Conservation (phyloP, 1,284 basidiomycete genomes). For the Rhodotorula sp. region DNA sequence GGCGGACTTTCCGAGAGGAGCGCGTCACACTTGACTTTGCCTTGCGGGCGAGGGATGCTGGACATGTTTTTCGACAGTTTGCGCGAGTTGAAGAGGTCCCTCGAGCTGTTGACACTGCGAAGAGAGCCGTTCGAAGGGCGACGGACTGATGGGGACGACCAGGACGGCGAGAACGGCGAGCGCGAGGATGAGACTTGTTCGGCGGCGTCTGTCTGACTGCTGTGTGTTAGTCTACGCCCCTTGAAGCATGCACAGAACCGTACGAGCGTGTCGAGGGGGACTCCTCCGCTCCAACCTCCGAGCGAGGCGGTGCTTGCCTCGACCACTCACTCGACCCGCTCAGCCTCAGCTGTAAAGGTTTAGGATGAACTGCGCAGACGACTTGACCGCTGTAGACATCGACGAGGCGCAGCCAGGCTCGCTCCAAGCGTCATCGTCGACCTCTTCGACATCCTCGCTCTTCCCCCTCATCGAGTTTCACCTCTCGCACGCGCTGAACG, state of each 20-base stretch:
- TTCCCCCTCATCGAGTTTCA: constrained; percentile 33
- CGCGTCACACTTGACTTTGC: constrained; percentile 32
- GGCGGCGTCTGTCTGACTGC: background rate
- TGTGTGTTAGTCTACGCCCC: background rate
- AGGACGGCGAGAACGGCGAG: background rate
- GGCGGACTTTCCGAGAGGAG: background rate
- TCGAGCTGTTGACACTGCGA: no score
- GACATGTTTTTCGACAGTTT: background rate
- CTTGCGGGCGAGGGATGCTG: constrained; percentile 22
- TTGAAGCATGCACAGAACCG: background rate
- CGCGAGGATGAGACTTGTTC: background rate
- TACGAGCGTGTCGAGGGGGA: background rate
- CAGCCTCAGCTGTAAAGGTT: background rate
- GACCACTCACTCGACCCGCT: background rate
- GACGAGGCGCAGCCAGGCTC: background rate
- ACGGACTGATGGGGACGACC: background rate
- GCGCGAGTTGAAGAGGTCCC: background rate
- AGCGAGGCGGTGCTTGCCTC: background rate
- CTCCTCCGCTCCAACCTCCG: no score
- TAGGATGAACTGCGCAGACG: constrained; percentile 35
- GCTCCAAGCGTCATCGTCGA: constrained; percentile 14
- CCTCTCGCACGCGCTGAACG: constrained; percentile 28
- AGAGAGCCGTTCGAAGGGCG: background rate
- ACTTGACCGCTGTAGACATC: constrained; percentile 36
- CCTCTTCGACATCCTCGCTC: constrained; percentile 29